Conservation (phyloP, 108 stramenopile species). For the Hondaea fermentalgiana region DNA sequence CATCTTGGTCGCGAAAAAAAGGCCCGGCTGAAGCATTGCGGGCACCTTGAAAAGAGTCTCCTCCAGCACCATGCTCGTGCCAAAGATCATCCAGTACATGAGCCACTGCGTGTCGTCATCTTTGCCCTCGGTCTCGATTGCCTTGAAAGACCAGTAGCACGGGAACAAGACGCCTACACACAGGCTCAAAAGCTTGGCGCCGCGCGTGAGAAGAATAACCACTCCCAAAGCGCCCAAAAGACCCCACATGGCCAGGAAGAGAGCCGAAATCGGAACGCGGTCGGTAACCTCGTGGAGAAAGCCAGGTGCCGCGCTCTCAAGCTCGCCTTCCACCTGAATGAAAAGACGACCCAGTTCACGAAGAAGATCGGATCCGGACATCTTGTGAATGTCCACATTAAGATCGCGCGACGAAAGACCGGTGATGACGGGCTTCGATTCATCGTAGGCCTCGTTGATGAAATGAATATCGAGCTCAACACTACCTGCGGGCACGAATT, state of each 20-base stretch:
- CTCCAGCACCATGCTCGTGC: not conserved
- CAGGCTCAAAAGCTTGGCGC: not conserved
- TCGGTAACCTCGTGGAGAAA: not conserved
- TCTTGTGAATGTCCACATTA: not conserved
- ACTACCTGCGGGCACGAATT: not conserved
- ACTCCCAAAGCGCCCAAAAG: not conserved
- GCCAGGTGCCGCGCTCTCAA: not conserved
- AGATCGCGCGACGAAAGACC: not conserved
- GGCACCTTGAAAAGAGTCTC: not conserved
- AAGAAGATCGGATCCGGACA: not conserved
- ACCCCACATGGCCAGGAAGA: not conserved
- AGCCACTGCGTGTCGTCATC: conserved; percentile 31
- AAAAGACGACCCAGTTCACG: not conserved
- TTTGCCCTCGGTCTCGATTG: conserved; percentile 23
- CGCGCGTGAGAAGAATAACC: not conserved
- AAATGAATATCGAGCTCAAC: not conserved
- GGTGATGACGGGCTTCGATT: not conserved
- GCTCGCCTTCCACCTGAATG: not conserved
- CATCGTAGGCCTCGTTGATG: not conserved
- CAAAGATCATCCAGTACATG: conserved; percentile 27
- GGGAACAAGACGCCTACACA: conserved; percentile 17
- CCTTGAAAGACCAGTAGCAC: conserved; percentile 21
- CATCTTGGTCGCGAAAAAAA: not conserved
- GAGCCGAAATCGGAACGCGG: not conserved
- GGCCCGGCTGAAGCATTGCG: not conserved